phyloP scores from a whole-genome alignment of 176 grass and related monocot species.

The maize (Zea mays) region Zm-B73-REFERENCE-NAM-5.0 NC_050097.1:35325501-35326000 shows the following conservation, averaged over 20 bases:
- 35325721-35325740: constrained; percentile 76
- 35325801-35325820: constrained; percentile 33
- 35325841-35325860: constrained; percentile 35
- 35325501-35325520: constrained; percentile 42
- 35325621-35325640: not conserved
- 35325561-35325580: constrained; percentile 76
- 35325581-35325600: not conserved
- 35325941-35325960: not conserved
- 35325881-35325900: constrained; percentile 79
- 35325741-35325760: constrained; percentile 76
- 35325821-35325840: constrained; percentile 53
- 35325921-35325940: constrained; percentile 76
- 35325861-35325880: constrained; percentile 71
- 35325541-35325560: constrained; percentile 86
- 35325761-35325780: constrained; percentile 46
- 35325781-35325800: constrained; percentile 47
- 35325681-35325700: not conserved
- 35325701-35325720: constrained; percentile 70
- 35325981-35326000: constrained; percentile 14
- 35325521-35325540: constrained; percentile 79
- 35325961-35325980: not conserved
- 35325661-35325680: not conserved
- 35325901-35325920: constrained; percentile 85
- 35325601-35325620: too few species aligned
- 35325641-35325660: not conserved